Conservation (phyloP, 306 rosid genomes). For the Astragalus membranaceus region DNA sequence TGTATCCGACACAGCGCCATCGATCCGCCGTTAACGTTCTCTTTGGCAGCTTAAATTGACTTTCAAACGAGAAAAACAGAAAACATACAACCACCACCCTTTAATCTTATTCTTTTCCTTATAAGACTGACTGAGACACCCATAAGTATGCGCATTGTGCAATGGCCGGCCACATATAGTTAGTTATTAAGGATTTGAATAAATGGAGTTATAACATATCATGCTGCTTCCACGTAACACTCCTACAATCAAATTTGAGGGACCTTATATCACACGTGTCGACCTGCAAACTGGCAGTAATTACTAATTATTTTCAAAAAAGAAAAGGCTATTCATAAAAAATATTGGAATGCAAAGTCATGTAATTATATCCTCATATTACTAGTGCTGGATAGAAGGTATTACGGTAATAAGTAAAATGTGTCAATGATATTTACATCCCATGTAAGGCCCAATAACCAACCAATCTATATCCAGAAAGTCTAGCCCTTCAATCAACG, state of each 20-base stretch:
- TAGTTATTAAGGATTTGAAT: neutral
- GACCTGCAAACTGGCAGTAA: neutral
- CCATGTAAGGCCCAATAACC: no score
- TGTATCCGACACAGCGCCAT: neutral
- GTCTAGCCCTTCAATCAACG: no score
- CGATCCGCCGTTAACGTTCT: neutral
- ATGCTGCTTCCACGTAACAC: neutral
- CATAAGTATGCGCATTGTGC: neutral
- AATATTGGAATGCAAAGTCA: no score
- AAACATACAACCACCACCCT: neutral
- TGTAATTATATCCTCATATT: no score
- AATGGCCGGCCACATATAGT: neutral
- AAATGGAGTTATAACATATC: neutral
- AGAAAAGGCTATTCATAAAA: neutral
- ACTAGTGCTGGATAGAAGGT: no score
- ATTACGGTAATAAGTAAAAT: no score
- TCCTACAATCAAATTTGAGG: neutral
- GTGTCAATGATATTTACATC: no score
- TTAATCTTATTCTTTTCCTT: neutral
- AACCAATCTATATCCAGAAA: no score
- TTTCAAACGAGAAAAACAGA: neutral
- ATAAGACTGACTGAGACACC: neutral
- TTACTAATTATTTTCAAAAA: neutral
- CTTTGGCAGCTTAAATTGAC: conserved; percentile 4
- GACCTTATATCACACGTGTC: conserved; percentile 9